Base-by-base conservation (phyloP, 257 asterid genomes). In the Solanum rostratum region DNA sequence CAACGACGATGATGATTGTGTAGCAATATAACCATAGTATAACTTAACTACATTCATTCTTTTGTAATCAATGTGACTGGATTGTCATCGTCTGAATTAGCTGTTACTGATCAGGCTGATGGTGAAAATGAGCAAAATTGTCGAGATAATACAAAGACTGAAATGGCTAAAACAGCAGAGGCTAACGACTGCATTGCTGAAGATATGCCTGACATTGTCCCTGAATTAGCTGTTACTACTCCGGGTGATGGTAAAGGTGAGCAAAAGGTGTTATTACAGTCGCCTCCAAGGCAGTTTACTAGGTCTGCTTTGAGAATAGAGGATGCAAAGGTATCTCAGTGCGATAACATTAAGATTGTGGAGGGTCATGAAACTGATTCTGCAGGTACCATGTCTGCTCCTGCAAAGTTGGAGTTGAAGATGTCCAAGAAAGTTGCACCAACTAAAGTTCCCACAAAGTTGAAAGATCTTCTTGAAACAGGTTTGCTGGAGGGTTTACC, bases 401-500 rank as follows among this genome's bases (percentile, higher is more conserved):
- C 94, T 50, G 80, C 90, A 7, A 91, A 92, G 88, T 80, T 91
- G 82, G 97, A 92, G 79, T 79, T 91, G 91, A 93, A 92, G 76
- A 91, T 91, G 92, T 92, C 98, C 1, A 93, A 94, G 87, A 95
- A 90, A 88, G 88, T 91, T 59, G 91, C 89, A 81, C 86, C 88
- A 85, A 91, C 84, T 55, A 93, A 90, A 85, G 55, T 74, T 70
- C 98, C 97, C 4, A 29, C 87, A 24, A 95, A 85, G 91, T 85
- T 97, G 80, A 95, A 81, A 92, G 97, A 94, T 68, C 98, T 97
- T 87, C 97, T 97, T 33, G 90, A 87, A 33, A 97, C 98, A 1
- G 98, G 99, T 86, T 85, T 95, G 89, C 91, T 97, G 11, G 99
- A 97, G 84, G 97, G 97, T 71, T 83, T 94, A 83, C 84, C 79